A percentile compares a stretch with the other conserved stretches of the same genome.
Conservation (phyloP, 2,329 filamentous ascomycete genomes). For the Aaosphaeria arxii region DNA sequence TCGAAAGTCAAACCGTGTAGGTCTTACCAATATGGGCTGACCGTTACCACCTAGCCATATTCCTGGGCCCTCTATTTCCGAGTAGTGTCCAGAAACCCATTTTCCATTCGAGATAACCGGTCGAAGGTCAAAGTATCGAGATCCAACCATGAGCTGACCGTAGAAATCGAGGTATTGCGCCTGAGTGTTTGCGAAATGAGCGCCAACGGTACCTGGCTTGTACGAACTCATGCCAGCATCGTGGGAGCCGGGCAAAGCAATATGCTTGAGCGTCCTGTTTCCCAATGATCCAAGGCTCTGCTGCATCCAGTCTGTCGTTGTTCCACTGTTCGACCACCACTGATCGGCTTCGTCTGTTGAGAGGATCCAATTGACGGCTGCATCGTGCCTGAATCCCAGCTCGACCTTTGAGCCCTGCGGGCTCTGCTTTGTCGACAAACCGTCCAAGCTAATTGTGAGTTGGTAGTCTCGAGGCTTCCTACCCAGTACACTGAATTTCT, state of each 20-base stretch:
- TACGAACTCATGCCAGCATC: conserved; percentile 50
- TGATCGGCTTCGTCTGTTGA: conserved; percentile 32
- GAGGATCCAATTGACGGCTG: conserved; percentile 37
- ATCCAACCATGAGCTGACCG: conserved; percentile 45
- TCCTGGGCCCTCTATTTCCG: conserved; percentile 26
- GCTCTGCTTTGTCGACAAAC: conserved; percentile 31
- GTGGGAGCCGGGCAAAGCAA: conserved; percentile 50
- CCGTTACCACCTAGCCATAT: conserved; percentile 47
- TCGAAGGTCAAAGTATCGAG: conserved; percentile 50
- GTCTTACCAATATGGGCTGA: conserved; percentile 41
- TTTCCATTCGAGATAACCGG: conserved; percentile 39
- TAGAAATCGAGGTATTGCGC: conserved; percentile 47
- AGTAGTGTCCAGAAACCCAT: conserved; percentile 46
- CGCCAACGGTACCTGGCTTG: conserved; percentile 38
- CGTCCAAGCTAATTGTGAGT: conserved; percentile 28
- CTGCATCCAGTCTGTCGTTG: conserved; percentile 41
- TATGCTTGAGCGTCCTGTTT: conserved; percentile 42
- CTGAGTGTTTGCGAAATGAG: conserved; percentile 42
- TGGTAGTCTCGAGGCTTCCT: conserved; percentile 28
- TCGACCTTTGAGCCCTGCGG: conserved; percentile 27
- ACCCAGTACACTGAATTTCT: conserved; percentile 29
- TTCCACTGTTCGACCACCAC: conserved; percentile 36
- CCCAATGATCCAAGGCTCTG: conserved; percentile 36
- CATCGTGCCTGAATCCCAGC: conserved; percentile 35
- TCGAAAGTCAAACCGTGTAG: conserved; percentile 41